Conservation (phyloP, 2,329 filamentous ascomycete genomes). For the Botryotinia calthae region DNA sequence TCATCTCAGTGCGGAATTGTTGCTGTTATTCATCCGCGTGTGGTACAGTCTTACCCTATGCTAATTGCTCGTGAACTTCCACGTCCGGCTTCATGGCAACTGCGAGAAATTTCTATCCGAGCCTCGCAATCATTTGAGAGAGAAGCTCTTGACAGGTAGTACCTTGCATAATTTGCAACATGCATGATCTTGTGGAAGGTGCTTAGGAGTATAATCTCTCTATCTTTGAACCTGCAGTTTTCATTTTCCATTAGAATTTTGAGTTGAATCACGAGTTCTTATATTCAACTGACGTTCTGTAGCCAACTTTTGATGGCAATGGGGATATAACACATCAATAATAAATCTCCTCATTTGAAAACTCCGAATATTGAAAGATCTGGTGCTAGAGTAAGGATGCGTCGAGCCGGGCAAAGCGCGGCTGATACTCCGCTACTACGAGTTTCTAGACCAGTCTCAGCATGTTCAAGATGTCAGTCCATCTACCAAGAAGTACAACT, state of each 20-base stretch:
- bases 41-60: slow-evolving; percentile 2
- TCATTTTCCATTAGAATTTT: not conserved
- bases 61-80: not conserved
- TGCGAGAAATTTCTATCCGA: not conserved
- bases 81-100: not conserved
- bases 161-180: slow-evolving; percentile 12
- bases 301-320: not conserved
- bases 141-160: not conserved
- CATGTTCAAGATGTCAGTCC: slow-evolving; percentile 68
- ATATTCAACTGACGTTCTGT: slow-evolving; percentile 5
- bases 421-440: slow-evolving; percentile 56
- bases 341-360: not conserved
- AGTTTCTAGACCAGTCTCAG: slow-evolving; percentile 75
- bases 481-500: not conserved
- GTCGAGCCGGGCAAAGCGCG: slow-evolving; percentile 29
- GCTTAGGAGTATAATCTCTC: not conserved
- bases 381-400: slow-evolving; percentile 24
- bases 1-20: not conserved
- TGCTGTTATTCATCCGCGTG: not conserved
- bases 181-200: not conserved
- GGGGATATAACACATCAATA: not conserved
- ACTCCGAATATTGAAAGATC: not conserved
- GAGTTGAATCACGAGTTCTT: not conserved
- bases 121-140: not conserved
- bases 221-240: not conserved